Conservation (phyloP, 2,329 filamentous ascomycete genomes). For the Xylariaceae sp. region DNA sequence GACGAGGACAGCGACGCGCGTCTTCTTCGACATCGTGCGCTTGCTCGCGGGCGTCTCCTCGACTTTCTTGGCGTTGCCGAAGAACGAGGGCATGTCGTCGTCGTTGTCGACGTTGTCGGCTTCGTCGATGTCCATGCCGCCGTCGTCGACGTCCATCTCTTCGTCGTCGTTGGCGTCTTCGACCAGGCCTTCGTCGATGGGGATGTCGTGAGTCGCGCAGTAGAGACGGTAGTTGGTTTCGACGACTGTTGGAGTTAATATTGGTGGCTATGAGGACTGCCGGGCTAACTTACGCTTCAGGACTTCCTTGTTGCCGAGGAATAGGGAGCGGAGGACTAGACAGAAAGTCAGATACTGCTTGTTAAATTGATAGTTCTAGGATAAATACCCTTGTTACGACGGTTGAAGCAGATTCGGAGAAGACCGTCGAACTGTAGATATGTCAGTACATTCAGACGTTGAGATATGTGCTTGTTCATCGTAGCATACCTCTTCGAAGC, state of each 20-base stretch:
- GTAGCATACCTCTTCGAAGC: constrained; percentile 80
- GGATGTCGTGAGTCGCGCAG: constrained; percentile 80
- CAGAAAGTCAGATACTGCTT: background rate
- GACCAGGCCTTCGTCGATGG: constrained; percentile 62
- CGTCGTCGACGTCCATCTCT: constrained; percentile 38
- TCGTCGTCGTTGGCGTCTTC: constrained; percentile 40
- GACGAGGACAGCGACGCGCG: constrained; percentile 75
- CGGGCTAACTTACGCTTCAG: constrained; percentile 17
- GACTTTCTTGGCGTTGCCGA: constrained; percentile 58
- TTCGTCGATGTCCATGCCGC: constrained; percentile 26
- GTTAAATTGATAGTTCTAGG: background rate
- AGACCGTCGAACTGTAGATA: constrained; percentile 48
- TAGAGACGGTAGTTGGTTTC: constrained; percentile 86
- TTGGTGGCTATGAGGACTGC: too few species aligned
- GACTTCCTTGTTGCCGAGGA: constrained; percentile 20
- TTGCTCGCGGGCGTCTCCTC: constrained; percentile 51
- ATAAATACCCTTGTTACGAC: constrained; percentile 68
- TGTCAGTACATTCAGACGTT: too few species aligned
- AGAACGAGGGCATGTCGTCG: constrained; percentile 77
- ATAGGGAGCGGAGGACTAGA: constrained; percentile 60
- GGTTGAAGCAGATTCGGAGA: constrained; percentile 66
- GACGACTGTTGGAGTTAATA: constrained; percentile 81
- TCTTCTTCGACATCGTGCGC: constrained; percentile 55
- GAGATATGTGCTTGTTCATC: too few species aligned
- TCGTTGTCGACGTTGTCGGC: constrained; percentile 43